Percentiles rank a stretch among this genome's conserved stretches.
These are phyloP conservation scores for Globisporangium cederbergense DNA, from an alignment of 352 stramenopile species.

Conservation along the genomic window DNA sequence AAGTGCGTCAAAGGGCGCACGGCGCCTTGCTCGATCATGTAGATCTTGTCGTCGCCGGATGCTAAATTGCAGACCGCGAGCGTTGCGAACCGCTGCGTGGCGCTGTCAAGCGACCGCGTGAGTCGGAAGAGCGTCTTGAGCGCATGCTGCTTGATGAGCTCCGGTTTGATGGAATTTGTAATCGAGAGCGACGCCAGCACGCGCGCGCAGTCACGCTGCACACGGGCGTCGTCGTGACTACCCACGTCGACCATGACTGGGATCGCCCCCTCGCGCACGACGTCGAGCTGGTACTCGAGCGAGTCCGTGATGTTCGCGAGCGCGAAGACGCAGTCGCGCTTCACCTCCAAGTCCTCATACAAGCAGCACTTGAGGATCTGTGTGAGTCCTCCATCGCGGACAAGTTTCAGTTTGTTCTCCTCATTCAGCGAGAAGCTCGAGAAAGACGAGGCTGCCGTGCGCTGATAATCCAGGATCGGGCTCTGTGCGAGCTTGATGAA, in stretches of 20 bases:
- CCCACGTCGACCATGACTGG: constrained; percentile 71
- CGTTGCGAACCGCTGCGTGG: constrained; percentile 93
- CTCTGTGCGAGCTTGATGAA: constrained; percentile 92
- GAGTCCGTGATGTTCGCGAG: constrained; percentile 92
- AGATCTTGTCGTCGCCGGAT: constrained; percentile 76
- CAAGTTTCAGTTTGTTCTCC: constrained; percentile 93
- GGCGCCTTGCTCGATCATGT: constrained; percentile 89
- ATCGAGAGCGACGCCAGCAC: constrained; percentile 91
- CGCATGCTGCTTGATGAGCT: constrained; percentile 79
- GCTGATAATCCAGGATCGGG: constrained; percentile 88
- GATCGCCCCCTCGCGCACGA: constrained; percentile 87
- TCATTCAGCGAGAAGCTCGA: constrained; percentile 91
- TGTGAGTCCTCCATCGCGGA: constrained; percentile 87
- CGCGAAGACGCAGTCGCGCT: constrained; percentile 91
- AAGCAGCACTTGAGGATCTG: constrained; percentile 90
- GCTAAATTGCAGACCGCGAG: constrained; percentile 94
- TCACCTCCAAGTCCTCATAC: constrained; percentile 90
- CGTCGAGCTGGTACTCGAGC: constrained; percentile 86
- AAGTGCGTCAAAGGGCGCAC: constrained; percentile 94
- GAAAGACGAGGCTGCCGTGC: constrained; percentile 91
- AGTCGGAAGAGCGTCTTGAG: constrained; percentile 92
- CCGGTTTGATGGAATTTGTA: constrained; percentile 75
- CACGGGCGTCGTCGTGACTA: constrained; percentile 79
- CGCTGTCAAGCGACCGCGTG: constrained; percentile 90
- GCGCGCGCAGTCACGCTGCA: constrained; percentile 92